These are phyloP conservation scores for Passiflora organensis DNA, from an alignment of 345 rosid genomes.

Conservation along the genomic window DNA sequence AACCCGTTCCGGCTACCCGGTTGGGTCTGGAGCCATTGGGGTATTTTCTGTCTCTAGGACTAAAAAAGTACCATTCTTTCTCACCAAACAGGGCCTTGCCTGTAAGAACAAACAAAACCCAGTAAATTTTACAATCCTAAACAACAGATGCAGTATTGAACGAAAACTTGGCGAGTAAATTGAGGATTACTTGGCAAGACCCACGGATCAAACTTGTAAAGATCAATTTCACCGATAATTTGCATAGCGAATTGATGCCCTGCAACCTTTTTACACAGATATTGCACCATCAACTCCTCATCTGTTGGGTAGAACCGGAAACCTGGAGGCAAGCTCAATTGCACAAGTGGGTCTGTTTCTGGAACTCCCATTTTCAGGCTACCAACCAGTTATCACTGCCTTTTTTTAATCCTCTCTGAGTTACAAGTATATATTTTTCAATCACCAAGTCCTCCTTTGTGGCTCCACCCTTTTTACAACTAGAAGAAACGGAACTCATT, in stretches of 20 bases:
- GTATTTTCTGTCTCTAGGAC: slow-evolving; percentile 86
- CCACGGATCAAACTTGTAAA: slow-evolving; percentile 96
- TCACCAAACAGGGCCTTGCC: slow-evolving; percentile 89
- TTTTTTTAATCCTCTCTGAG: no score
- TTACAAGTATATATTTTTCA: no score
- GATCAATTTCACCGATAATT: slow-evolving; percentile 80
- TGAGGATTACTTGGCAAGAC: slow-evolving; percentile 61
- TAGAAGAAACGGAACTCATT: neutral
- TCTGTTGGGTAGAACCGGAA: slow-evolving; percentile 94
- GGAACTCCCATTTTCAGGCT: slow-evolving; percentile 53
- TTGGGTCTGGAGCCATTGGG: slow-evolving; percentile 96
- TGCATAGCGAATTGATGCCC: slow-evolving; percentile 62
- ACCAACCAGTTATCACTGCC: neutral
- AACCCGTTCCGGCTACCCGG: slow-evolving; percentile 88
- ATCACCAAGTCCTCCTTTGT: neutral
- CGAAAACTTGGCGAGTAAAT: neutral
- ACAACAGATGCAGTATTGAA: neutral
- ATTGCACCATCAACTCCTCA: slow-evolving; percentile 89
- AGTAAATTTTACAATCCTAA: neutral
- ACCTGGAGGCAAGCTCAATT: slow-evolving; percentile 89
- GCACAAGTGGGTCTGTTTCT: slow-evolving; percentile 65
- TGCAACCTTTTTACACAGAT: slow-evolving; percentile 75
- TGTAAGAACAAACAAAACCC: slow-evolving; percentile 15
- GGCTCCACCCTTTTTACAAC: neutral
- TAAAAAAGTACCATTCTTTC: slow-evolving; percentile 95